These are phyloP conservation scores for Xylaria hypoxylon DNA, from an alignment of 2,329 filamentous ascomycete species.

Conservation along the genomic window DNA sequence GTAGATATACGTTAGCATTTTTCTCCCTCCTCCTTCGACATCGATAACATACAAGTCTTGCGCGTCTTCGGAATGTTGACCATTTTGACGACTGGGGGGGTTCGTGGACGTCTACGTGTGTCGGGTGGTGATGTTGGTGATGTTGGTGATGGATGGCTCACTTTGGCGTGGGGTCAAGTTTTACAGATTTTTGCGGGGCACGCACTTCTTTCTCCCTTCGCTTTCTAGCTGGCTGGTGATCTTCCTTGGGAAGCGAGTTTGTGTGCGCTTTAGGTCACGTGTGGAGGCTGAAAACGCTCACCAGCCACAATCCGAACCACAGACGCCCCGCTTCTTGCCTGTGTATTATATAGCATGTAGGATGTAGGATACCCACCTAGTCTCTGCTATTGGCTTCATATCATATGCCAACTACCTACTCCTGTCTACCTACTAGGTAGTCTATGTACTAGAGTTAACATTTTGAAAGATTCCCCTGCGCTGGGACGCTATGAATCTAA, in stretches of 20 bases:
- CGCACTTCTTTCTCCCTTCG: slow-evolving; percentile 27
- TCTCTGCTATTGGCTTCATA: too few species aligned
- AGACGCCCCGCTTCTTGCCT: too few species aligned
- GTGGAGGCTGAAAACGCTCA: slow-evolving; percentile 20
- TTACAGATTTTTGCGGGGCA: slow-evolving; percentile 27
- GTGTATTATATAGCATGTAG: too few species aligned
- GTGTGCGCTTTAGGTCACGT: slow-evolving; percentile 36
- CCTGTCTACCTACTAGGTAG: too few species aligned
- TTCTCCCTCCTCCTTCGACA: background rate
- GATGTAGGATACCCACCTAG: too few species aligned
- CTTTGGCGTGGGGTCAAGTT: slow-evolving; percentile 37
- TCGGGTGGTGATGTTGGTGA: slow-evolving; percentile 30
- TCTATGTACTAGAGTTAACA: too few species aligned
- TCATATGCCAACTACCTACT: too few species aligned
- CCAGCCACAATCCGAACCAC: slow-evolving; percentile 24
- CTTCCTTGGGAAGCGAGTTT: slow-evolving; percentile 34
- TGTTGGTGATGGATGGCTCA: slow-evolving; percentile 37
- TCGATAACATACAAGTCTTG: slow-evolving; percentile 34
- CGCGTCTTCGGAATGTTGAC: slow-evolving; percentile 44
- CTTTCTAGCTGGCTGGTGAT: slow-evolving; percentile 36
- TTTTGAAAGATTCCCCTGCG: too few species aligned
- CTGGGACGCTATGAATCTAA: too few species aligned
- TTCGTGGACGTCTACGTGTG: slow-evolving; percentile 30
- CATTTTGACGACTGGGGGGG: slow-evolving; percentile 39
- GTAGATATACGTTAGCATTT: slow-evolving; percentile 16